A percentile compares a stretch with the other conserved stretches of the same genome.
phyloP scores from a whole-genome alignment of 768 basidiomycete genomes.

The Russula sp. region DNA sequence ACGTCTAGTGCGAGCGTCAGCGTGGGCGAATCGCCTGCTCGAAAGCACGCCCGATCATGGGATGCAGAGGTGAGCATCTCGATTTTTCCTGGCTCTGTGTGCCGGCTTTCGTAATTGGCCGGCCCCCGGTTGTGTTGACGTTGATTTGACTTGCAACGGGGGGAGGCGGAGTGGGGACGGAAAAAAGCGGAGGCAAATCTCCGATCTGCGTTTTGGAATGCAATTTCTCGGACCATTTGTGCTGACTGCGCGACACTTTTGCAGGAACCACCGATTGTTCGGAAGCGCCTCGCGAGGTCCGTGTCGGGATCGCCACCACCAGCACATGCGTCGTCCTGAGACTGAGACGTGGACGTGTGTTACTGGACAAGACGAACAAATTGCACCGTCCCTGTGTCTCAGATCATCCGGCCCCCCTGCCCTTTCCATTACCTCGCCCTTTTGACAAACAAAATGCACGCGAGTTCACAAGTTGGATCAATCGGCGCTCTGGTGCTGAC shows the following conservation, averaged over 20 bases:
- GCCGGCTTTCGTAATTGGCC: not conserved
- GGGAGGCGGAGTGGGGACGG: not conserved
- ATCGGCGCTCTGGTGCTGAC: not conserved
- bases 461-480: not conserved
- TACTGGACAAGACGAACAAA: no score
- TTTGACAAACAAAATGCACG: not conserved
- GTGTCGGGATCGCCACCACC: slow-evolving; percentile 10
- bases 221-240: not conserved
- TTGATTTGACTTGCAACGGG: no score
- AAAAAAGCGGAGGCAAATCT: not conserved
- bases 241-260: not conserved
- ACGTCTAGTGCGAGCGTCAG: slow-evolving; percentile 16
- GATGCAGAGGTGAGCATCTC: slow-evolving; percentile 16
- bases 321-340: slow-evolving; percentile 4
- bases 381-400: not conserved
- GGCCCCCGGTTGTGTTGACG: not conserved
- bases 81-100: no score
- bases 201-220: not conserved
- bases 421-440: not conserved
- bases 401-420: no score
- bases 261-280: slow-evolving; percentile 14
- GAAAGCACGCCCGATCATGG: slow-evolving; percentile 21
- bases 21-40: slow-evolving; percentile 12
- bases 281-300: slow-evolving; percentile 13
- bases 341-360: not conserved